Evolutionary conservation across 1,284 basidiomycete genomes (phyloP).

Genomic region (Puccinia sorghi): DNA sequence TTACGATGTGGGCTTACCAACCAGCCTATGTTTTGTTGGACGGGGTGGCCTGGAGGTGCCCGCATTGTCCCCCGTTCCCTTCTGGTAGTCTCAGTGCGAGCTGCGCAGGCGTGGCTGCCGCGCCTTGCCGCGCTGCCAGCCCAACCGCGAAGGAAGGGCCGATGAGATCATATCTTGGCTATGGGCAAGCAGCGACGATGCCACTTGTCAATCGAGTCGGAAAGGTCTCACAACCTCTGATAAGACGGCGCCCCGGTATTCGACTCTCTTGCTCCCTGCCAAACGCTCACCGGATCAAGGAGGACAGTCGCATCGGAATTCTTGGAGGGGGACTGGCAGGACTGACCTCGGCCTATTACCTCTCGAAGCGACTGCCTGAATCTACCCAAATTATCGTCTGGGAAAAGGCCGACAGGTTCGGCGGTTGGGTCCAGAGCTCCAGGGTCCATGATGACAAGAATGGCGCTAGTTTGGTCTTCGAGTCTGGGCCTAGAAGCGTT

Average conservation of each 20-base stretch:
- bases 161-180: too few relatives aligned
- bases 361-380: constrained; percentile 68
- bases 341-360: constrained; percentile 75
- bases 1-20: too few relatives aligned
- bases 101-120: too few relatives aligned
- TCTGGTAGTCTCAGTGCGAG: too few relatives aligned
- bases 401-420: constrained; percentile 68
- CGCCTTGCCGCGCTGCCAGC: too few relatives aligned
- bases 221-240: neutral
- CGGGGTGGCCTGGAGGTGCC: too few relatives aligned
- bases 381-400: constrained; percentile 66
- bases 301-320: constrained; percentile 57
- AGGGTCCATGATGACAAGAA: constrained; percentile 59
- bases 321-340: constrained; percentile 81
- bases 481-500: constrained; percentile 79
- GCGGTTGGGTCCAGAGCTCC: constrained; percentile 77
- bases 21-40: too few relatives aligned
- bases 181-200: neutral
- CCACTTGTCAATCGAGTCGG: neutral
- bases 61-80: too few relatives aligned
- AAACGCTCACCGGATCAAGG: neutral
- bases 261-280: neutral
- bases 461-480: constrained; percentile 65
- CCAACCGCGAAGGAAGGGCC: too few relatives aligned
- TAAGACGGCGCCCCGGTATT: neutral